A percentile compares a stretch with the other conserved stretches of the same genome.
Conservation (phyloP, 768 basidiomycete species). For the Imleria badia region DNA sequence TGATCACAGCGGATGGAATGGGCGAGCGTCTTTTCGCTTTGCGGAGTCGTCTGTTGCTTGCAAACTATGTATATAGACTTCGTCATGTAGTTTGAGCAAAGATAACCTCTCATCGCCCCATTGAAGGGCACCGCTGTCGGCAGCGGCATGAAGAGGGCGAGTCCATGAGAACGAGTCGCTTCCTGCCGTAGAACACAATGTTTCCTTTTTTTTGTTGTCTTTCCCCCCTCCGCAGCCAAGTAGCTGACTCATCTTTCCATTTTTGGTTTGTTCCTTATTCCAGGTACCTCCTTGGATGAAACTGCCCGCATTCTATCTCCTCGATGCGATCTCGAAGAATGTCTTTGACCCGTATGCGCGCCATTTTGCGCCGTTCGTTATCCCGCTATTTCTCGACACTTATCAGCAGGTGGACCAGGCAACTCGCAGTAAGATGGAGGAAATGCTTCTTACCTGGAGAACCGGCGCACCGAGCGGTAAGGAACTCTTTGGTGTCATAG, state of each 20-base stretch:
- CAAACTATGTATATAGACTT: conserved; percentile 46
- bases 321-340: conserved; percentile 98
- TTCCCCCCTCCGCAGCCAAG: conserved; percentile 22
- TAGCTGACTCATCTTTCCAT: conserved; percentile 65
- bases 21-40: conserved; percentile 24
- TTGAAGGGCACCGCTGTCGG: conserved; percentile 32
- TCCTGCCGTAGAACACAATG: conserved; percentile 20
- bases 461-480: conserved; percentile 76
- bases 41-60: conserved; percentile 28
- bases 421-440: conserved; percentile 94
- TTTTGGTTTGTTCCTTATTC: conserved; percentile 25
- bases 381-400: conserved; percentile 81
- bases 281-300: conserved; percentile 91
- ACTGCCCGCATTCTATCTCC: conserved; percentile 89
- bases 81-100: conserved; percentile 45
- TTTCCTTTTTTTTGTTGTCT: conserved; percentile 33
- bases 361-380: conserved; percentile 79
- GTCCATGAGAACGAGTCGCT: conserved; percentile 38
- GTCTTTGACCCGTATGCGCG: conserved; percentile 90
- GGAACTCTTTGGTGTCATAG: conserved; percentile 80
- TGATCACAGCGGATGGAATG: conserved; percentile 28
- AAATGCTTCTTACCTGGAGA: conserved; percentile 96
- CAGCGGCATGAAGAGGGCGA: conserved; percentile 35
- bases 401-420: conserved; percentile 82
- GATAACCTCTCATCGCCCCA: conserved; percentile 35